A percentile compares a stretch with the other conserved stretches of the same genome.
Conservation (phyloP, 768 basidiomycete genomes). For the Termitomyces sp. region DNA sequence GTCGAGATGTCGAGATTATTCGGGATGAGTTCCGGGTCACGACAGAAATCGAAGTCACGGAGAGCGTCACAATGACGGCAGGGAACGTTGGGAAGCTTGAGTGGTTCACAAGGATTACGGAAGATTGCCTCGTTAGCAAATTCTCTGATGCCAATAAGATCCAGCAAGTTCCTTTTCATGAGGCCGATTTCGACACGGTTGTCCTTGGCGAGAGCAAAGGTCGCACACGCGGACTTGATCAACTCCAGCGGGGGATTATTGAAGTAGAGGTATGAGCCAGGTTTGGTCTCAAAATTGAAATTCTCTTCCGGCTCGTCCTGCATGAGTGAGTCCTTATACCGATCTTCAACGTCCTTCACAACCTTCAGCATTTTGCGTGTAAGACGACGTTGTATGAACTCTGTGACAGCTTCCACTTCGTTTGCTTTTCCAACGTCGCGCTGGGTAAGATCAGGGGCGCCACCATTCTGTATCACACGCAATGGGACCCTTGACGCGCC, state of each 20-base stretch:
- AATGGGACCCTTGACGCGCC: conserved; percentile 66
- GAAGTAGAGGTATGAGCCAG: conserved; percentile 79
- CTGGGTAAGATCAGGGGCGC: conserved; percentile 60
- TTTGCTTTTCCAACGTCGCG: conserved; percentile 63
- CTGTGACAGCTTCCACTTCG: conserved; percentile 64
- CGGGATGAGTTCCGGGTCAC: conserved; percentile 81
- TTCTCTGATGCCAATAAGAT: conserved; percentile 81
- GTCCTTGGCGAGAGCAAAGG: conserved; percentile 77
- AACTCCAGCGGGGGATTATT: conserved; percentile 86
- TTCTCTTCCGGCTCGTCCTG: conserved; percentile 49
- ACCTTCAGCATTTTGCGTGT: conserved; percentile 76
- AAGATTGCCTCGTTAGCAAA: conserved; percentile 84
- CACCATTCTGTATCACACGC: conserved; percentile 61
- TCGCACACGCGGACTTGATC: conserved; percentile 81
- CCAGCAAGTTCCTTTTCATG: conserved; percentile 84
- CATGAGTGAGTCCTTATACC: conserved; percentile 56
- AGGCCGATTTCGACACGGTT: conserved; percentile 84
- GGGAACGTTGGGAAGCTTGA: conserved; percentile 82
- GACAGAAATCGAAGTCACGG: conserved; percentile 93
- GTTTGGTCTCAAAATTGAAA: conserved; percentile 81
- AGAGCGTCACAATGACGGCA: conserved; percentile 83
- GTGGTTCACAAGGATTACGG: conserved; percentile 87
- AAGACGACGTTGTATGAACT: conserved; percentile 77
- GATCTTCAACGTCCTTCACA: conserved; percentile 59
- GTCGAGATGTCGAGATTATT: conserved; percentile 43